Evolutionary conservation across 1,139 yeast genomes (phyloP), one percentile per base, ranked within the genome.

Genomic region (Geotrichum klebahnii): DNA sequence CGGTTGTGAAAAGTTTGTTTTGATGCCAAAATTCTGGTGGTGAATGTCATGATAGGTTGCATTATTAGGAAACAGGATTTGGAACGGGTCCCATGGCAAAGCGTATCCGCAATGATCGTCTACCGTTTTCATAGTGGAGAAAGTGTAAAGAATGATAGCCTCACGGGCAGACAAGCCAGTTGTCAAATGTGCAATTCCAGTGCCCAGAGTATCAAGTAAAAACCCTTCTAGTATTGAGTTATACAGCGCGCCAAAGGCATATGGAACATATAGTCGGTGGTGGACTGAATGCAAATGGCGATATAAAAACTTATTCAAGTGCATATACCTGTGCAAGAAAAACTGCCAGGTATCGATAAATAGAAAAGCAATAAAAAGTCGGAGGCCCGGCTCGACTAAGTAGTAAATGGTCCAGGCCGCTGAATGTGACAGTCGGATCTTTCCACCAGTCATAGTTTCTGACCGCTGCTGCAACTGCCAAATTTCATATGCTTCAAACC

Each of bases 81-180:
- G 98, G 74, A 92, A 85, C 32, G 90, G 81, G 67, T 92, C 98
- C 67, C 72, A 85, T 16, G 97, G 98, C 53, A 92, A 72, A 42
- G 89, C 81, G 68, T 90, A 92, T 17, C 98, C 98, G 68, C 97
- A 92, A 68, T 92, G 98, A 67, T 92, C 98, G 67, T 92, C 98
- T 47, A 92, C 96, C 1, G 98, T 92, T 69, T 92, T 92, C 77
- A 92, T 69, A 4, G 98, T 92, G 14, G 96, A 86, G 67, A 92
- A 87, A 2, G 92, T 82, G 69, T 76, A 92, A 53, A 92, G 72
- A 19, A 84, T 59, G 32, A 85, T 73, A 47, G 83, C 72, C 69
- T 92, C 97, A 53, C 96, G 79, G 45, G 89, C 84, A 2, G 86
- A 70, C 59, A 92, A 72, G 1, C 77, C 75, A 1, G 86, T 77